Evolutionary conservation across 1,139 yeast species (phyloP).

Genomic region (Yamadazyma sp.): DNA sequence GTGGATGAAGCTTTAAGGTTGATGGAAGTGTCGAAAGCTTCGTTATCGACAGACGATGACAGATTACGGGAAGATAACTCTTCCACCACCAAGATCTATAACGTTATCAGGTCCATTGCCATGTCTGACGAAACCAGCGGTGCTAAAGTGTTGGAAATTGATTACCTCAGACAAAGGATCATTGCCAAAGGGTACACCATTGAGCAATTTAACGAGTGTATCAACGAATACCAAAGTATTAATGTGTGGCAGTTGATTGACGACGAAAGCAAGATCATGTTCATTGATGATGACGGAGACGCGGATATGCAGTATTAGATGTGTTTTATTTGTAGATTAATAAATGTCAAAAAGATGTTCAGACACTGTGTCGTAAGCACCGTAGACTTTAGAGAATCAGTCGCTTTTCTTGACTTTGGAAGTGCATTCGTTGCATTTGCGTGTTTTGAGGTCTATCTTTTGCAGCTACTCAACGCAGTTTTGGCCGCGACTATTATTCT

Average conservation of each 20-base stretch:
- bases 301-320: slow-evolving; percentile 10
- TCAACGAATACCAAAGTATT: slow-evolving; percentile 68
- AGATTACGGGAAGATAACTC: slow-evolving; percentile 52
- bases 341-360: background rate
- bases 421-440: no score
- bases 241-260: slow-evolving; percentile 79
- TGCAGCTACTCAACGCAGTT: no score
- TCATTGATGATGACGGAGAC: slow-evolving; percentile 25
- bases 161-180: slow-evolving; percentile 64
- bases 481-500: no score
- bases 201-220: slow-evolving; percentile 73
- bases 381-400: no score
- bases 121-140: slow-evolving; percentile 42
- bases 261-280: slow-evolving; percentile 56
- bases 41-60: slow-evolving; percentile 60
- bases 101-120: slow-evolving; percentile 57
- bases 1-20: slow-evolving; percentile 95
- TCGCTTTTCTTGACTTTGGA: no score
- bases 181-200: slow-evolving; percentile 83
- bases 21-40: slow-evolving; percentile 80
- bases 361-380: no score
- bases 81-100: slow-evolving; percentile 58
- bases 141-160: slow-evolving; percentile 51
- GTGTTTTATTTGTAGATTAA: background rate
- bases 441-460: no score